phyloP scores from a whole-genome alignment of 176 grass and related monocot species.

The Musa beccarii region DNA sequence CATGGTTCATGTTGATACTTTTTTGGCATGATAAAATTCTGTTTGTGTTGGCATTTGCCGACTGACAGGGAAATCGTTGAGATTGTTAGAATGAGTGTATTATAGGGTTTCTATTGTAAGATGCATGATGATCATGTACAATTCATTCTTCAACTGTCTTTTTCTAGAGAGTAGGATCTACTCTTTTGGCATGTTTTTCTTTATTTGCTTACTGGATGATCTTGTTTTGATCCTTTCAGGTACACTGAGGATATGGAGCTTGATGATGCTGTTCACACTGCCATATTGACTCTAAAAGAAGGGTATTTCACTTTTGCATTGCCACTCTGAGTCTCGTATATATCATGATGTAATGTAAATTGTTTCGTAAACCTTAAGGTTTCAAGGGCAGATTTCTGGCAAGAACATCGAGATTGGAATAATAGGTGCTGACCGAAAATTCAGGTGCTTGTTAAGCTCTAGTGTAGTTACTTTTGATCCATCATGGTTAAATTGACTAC shows the following conservation, averaged over 20 bases:
- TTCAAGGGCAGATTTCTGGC: conserved; percentile 87
- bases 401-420: conserved; percentile 99
- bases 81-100: no score
- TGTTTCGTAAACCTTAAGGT: conserved; percentile 36
- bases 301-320: conserved; percentile 39
- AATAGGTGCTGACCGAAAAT: conserved; percentile 72
- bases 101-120: no score
- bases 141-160: neutral
- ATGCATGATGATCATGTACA: no score
- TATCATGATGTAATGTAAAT: neutral
- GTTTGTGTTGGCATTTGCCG: no score
- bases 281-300: conserved; percentile 97
- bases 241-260: conserved; percentile 98
- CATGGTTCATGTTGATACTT: no score
- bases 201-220: neutral
- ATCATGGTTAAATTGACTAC: neutral
- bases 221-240: conserved; percentile 25
- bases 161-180: neutral
- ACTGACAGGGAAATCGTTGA: no score
- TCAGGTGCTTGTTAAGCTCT: conserved; percentile 46
- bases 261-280: conserved; percentile 98
- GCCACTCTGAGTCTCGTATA: neutral
- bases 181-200: neutral
- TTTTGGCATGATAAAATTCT: no score
- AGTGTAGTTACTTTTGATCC: no score